Base-by-base conservation (phyloP, 1,284 basidiomycete species). In the Melampsora americana region DNA sequence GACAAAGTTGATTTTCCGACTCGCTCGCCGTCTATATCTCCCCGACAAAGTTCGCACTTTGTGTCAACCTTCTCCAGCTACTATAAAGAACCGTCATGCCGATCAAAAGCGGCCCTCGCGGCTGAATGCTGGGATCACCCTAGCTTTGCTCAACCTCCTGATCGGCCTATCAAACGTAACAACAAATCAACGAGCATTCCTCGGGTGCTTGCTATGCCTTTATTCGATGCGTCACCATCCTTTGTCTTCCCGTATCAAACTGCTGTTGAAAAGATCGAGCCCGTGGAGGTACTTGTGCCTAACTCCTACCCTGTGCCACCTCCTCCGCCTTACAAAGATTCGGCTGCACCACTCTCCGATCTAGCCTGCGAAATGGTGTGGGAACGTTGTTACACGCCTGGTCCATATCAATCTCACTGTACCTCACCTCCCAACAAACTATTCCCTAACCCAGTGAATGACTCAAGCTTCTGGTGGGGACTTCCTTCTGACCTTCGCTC, bases 51-150 rank as follows among this genome's bases (percentile, higher is more conserved):
- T 20, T 48, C 53, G 16, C 48, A 32, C 61, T 30, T 50, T 20
- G 46, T 35, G 39, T 35, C 70, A 18, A 28, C 60, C 5, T 48
- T 28, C 48, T 44, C 32, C 3, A 64, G 7, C 35, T 64, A 39
- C 35, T 30, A 20, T 35, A 64, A n/a, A 46, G 11, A 50, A 16
- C 70, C 44, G n/a, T 46, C 71, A 6, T 59, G 65, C 48, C 71
- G 50, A 32, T 74, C 71, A 18, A 74, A 74, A 39, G 71, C 71
- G 4, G 48, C 71, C 18, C 14, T 74, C 3, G 71, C 64, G 14
- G 56, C 64, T 23, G 64, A 74, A 39, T 62, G 66, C 44, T 74
- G 71, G 71, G 71, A 74, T 42, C 71, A 74, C 56, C 71, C 71
- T 28, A 66, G 64, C 50, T 74, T 66, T 28, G 71, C 71, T 18